Conservation (phyloP, 106 monocot species). For the Apostasia ramifera region DNA sequence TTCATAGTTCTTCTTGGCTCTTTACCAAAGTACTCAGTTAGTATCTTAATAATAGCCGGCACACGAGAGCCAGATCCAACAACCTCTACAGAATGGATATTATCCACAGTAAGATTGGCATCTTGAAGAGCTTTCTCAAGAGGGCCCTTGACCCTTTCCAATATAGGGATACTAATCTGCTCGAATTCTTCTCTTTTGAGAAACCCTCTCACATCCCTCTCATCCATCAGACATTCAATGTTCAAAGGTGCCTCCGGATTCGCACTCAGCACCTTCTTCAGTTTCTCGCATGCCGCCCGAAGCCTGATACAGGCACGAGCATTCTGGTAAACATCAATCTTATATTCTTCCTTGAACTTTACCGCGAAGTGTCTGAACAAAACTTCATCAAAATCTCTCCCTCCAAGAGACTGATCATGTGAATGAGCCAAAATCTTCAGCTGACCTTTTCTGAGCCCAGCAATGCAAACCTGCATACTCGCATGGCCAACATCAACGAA, state of each 20-base stretch:
- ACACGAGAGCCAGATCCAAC: slow-evolving; percentile 91
- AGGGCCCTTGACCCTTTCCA: slow-evolving; percentile 53
- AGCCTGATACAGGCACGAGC: slow-evolving; percentile 66
- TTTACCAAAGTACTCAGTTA: slow-evolving; percentile 57
- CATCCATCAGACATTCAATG: slow-evolving; percentile 87
- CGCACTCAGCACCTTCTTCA: slow-evolving; percentile 85
- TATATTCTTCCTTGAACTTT: slow-evolving; percentile 67
- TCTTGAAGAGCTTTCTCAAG: slow-evolving; percentile 46
- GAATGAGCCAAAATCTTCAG: slow-evolving; percentile 53
- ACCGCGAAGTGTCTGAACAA: slow-evolving; percentile 65
- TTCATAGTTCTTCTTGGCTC: slow-evolving; percentile 80
- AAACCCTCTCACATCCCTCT: slow-evolving; percentile 71
- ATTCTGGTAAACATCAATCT: slow-evolving; percentile 64
- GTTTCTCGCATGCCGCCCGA: slow-evolving; percentile 61
- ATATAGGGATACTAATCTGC: slow-evolving; percentile 47
- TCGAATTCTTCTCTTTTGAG: slow-evolving; percentile 86
- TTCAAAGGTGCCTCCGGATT: slow-evolving; percentile 81
- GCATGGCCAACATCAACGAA: slow-evolving; percentile 88
- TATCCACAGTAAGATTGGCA: slow-evolving; percentile 31
- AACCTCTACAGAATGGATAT: slow-evolving; percentile 69
- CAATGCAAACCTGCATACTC: slow-evolving; percentile 78
- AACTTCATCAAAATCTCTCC: slow-evolving; percentile 80
- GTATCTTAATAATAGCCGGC: slow-evolving; percentile 56
- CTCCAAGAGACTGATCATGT: slow-evolving; percentile 63
- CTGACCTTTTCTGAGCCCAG: slow-evolving; percentile 57